Evolutionary conservation across 306 rosid genomes (phyloP).

Genomic region (Urtica urens): DNA sequence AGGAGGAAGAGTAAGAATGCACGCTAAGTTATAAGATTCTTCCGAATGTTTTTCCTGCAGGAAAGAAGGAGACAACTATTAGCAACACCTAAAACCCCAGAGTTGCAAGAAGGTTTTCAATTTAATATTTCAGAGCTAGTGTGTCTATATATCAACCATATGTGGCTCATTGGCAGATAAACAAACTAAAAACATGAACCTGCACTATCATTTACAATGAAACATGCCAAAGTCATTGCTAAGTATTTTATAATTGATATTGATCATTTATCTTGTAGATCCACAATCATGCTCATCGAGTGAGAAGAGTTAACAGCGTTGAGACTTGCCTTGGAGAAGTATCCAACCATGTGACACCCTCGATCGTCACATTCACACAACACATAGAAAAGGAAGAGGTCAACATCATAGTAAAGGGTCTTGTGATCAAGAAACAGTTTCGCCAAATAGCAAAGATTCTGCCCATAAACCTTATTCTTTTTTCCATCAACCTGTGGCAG

Average conservation of each 20-base stretch:
- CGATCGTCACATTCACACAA: slow-evolving; percentile 96
- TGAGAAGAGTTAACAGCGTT: neutral
- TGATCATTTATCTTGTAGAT: neutral
- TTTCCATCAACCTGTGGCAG: slow-evolving; percentile 89
- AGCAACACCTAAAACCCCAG: neutral
- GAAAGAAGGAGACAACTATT: slow-evolving; percentile 6
- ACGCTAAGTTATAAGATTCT: slow-evolving; percentile 95
- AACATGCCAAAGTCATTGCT: no score
- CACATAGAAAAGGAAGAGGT: slow-evolving; percentile 89
- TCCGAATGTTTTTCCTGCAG: slow-evolving; percentile 96
- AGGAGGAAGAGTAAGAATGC: slow-evolving; percentile 97
- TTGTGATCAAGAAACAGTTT: slow-evolving; percentile 97
- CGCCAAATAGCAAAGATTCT: slow-evolving; percentile 95
- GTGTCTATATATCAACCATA: no score
- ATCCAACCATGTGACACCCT: slow-evolving; percentile 99
- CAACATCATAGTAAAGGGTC: slow-evolving; percentile 96
- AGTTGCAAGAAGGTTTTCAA: no score
- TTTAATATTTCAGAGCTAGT: no score
- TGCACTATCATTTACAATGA: no score
- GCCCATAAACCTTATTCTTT: slow-evolving; percentile 98
- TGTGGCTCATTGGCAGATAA: no score
- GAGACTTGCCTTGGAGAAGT: slow-evolving; percentile 76
- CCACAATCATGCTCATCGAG: neutral
- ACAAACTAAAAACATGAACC: no score
- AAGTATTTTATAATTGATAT: neutral